Evolutionary conservation across 1,139 yeast species (phyloP).

Genomic region (Sugiyamaella xylanicola): DNA sequence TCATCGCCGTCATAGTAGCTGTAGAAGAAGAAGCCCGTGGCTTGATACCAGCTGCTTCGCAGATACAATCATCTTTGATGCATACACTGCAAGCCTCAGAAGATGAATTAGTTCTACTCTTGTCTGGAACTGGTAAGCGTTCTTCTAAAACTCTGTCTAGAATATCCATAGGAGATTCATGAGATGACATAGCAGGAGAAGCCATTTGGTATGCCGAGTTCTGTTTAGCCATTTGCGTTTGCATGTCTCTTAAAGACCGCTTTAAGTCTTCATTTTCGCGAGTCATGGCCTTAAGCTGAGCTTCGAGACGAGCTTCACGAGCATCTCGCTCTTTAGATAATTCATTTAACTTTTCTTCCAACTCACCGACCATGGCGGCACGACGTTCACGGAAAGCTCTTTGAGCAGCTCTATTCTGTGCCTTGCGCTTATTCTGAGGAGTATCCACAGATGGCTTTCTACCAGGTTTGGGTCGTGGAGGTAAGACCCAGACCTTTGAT

Average conservation of each 20-base stretch:
- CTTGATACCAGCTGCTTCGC: conserved; percentile 59
- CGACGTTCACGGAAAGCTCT: conserved; percentile 85
- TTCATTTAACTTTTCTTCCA: conserved; percentile 59
- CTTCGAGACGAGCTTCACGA: conserved; percentile 32
- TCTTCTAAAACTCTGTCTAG: conserved; percentile 46
- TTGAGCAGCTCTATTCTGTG: conserved; percentile 95
- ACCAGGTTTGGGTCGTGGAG: conserved; percentile 91
- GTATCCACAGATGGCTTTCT: conserved; percentile 74
- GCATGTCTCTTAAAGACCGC: conserved; percentile 25
- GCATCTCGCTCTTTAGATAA: conserved; percentile 57
- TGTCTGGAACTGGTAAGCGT: conserved; percentile 40
- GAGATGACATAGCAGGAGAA: conserved; percentile 56
- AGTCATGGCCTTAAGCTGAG: conserved; percentile 26
- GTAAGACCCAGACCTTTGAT: conserved; percentile 88
- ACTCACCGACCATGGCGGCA: conserved; percentile 59
- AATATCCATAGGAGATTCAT: conserved; percentile 40
- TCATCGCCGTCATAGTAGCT: background rate
- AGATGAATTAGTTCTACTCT: conserved; percentile 1
- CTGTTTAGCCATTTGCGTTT: conserved; percentile 23
- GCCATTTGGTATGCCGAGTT: conserved; percentile 31
- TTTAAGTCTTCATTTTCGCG: conserved; percentile 31
- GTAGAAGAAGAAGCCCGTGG: background rate
- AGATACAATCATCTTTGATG: conserved; percentile 67
- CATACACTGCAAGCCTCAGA: conserved; percentile 63
- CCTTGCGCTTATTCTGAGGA: conserved; percentile 65